phyloP scores from a whole-genome alignment of 2,329 filamentous ascomycete genomes.

The Gaeumannomyces tritici region DNA sequence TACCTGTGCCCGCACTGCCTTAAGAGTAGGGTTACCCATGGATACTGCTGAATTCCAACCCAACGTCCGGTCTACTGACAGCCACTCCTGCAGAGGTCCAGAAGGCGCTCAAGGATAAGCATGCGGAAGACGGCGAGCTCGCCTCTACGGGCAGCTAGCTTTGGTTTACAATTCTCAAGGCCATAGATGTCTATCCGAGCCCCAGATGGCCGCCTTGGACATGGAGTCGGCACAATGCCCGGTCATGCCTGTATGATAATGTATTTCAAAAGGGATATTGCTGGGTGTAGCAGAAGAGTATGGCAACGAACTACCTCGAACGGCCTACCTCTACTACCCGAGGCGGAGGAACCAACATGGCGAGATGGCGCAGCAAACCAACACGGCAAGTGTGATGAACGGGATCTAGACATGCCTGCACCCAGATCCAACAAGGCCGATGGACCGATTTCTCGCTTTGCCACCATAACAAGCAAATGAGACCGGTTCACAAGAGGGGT shows the following conservation, averaged over 20 bases:
- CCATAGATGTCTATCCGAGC: background rate
- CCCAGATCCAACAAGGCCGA: too few relatives aligned
- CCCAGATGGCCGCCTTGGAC: background rate
- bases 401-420: too few relatives aligned
- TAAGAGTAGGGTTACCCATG: conserved; percentile 5
- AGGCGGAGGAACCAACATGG: too few relatives aligned
- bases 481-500: too few relatives aligned
- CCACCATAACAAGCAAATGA: too few relatives aligned
- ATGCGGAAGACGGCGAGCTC: conserved; percentile 5
- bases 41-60: background rate
- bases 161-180: background rate
- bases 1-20: conserved; percentile 73
- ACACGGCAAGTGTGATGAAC: too few relatives aligned
- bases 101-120: conserved; percentile 21
- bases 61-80: conserved; percentile 11
- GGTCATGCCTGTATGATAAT: background rate
- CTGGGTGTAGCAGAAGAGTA: background rate
- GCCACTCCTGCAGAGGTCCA: conserved; percentile 30
- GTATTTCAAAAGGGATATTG: background rate
- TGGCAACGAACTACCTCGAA: background rate
- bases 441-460: too few relatives aligned
- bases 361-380: too few relatives aligned
- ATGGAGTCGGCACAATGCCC: background rate
- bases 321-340: too few relatives aligned
- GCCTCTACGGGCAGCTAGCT: background rate